Percentiles rank a stretch among this genome's conserved stretches.
phyloP scores from a whole-genome alignment of 192 early-diverging fungal genomes.

The Tieghemiomyces parasiticus region DNA sequence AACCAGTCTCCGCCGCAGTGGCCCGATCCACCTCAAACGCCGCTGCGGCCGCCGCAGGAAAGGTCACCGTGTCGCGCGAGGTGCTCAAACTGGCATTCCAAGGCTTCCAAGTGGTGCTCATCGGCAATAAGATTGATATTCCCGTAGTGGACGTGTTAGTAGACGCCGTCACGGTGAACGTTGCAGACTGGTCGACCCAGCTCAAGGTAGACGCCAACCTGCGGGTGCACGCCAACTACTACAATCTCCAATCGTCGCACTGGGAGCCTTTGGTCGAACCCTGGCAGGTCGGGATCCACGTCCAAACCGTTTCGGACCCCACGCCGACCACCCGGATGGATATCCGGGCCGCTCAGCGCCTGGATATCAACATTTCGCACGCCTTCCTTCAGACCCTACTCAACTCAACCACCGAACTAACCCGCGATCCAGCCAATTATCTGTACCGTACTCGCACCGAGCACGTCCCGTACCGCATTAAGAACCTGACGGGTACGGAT shows the following conservation, averaged over 20 bases:
- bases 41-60: not conserved
- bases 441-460: slow-evolving; percentile 20
- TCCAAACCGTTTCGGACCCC: slow-evolving; percentile 16
- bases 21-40: not conserved
- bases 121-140: slow-evolving; percentile 88
- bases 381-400: slow-evolving; percentile 56
- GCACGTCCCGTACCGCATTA: slow-evolving; percentile 65
- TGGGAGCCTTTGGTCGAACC: slow-evolving; percentile 97
- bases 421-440: slow-evolving; percentile 22
- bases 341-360: slow-evolving; percentile 45
- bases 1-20: no score
- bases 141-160: slow-evolving; percentile 78
- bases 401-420: slow-evolving; percentile 35
- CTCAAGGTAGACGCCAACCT: slow-evolving; percentile 53
- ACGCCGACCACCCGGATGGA: slow-evolving; percentile 33
- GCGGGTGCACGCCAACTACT: slow-evolving; percentile 72
- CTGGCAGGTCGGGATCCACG: slow-evolving; percentile 53
- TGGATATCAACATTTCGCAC: slow-evolving; percentile 82
- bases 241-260: slow-evolving; percentile 93
- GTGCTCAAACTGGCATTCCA: slow-evolving; percentile 40
- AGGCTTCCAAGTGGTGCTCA: slow-evolving; percentile 63
- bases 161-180: slow-evolving; percentile 62
- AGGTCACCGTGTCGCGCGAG: slow-evolving; percentile 9
- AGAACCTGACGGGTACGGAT: slow-evolving; percentile 83
- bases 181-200: slow-evolving; percentile 68